A percentile compares a stretch with the other conserved stretches of the same genome.
Conservation (phyloP, 148 eudicot species). For the Vaccinium vitisidaea region DNA sequence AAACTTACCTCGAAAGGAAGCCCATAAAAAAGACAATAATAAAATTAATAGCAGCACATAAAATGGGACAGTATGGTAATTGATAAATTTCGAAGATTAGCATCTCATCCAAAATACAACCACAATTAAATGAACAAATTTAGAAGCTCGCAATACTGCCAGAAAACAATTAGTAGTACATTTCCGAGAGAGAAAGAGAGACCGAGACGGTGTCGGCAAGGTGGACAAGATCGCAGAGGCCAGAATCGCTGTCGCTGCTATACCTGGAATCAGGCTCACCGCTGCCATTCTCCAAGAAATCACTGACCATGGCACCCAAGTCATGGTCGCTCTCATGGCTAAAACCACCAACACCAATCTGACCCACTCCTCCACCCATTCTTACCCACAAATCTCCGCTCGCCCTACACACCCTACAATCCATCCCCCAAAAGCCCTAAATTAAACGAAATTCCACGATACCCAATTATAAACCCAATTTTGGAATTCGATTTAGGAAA, state of each 20-base stretch:
- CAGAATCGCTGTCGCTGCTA: conserved; percentile 79
- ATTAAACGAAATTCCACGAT: background rate
- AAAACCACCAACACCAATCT: conserved; percentile 33
- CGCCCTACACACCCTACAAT: conserved; percentile 41
- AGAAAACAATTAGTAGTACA: background rate
- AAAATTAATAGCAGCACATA: too few relatives aligned
- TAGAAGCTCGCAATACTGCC: background rate
- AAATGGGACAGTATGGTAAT: too few relatives aligned
- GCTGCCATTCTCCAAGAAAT: conserved; percentile 79
- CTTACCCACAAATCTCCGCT: conserved; percentile 43
- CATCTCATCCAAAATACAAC: background rate
- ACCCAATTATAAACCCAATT: background rate
- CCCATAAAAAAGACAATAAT: too few relatives aligned
- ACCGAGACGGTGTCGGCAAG: conserved; percentile 78
- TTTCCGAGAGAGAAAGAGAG: background rate
- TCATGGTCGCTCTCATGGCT: conserved; percentile 89
- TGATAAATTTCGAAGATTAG: background rate
- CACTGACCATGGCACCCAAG: conserved; percentile 76
- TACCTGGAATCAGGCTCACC: conserved; percentile 55
- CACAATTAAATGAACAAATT: background rate
- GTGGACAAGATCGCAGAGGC: conserved; percentile 59
- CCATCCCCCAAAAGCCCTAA: conserved; percentile 25
- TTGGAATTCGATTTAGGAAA: background rate
- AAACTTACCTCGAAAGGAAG: too few relatives aligned
- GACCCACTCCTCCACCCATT: conserved; percentile 26